These are phyloP conservation scores for Ulvella scutata DNA, from an alignment of 139 green algal genomes.

Conservation along the genomic window DNA sequence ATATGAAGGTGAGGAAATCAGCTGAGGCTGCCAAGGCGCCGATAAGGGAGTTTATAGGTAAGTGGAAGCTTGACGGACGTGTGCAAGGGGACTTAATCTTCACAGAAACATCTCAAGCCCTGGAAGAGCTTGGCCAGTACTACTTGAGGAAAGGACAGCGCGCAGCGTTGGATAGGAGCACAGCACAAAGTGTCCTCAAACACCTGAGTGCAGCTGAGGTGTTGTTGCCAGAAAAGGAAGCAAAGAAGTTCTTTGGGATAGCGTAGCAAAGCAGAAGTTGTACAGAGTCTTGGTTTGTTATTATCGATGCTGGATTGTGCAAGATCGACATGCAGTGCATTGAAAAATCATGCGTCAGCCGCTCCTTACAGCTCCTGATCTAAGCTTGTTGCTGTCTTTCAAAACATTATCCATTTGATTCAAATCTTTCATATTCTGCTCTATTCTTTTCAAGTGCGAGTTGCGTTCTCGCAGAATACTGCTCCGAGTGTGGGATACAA, in stretches of 20 bases:
- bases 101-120: not conserved
- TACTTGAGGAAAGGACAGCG: not conserved
- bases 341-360: no score
- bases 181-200: not conserved
- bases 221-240: not conserved
- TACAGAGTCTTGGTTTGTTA: no score
- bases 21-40: not conserved
- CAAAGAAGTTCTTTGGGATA: not conserved
- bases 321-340: no score
- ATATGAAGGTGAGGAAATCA: not conserved
- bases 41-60: not conserved
- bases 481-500: no score
- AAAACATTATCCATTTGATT: no score
- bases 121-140: not conserved
- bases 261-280: no score
- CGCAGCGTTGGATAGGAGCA: not conserved
- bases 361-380: no score
- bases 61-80: not conserved
- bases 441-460: no score
- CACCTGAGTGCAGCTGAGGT: not conserved
- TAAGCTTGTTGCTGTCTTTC: no score
- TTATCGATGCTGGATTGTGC: no score
- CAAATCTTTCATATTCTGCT: no score
- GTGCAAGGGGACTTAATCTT: not conserved
- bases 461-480: no score